Percentiles rank a stretch among this genome's conserved stretches.
Conservation (phyloP, 1,139 yeast genomes). For the Yamadazyma friedrichii region DNA sequence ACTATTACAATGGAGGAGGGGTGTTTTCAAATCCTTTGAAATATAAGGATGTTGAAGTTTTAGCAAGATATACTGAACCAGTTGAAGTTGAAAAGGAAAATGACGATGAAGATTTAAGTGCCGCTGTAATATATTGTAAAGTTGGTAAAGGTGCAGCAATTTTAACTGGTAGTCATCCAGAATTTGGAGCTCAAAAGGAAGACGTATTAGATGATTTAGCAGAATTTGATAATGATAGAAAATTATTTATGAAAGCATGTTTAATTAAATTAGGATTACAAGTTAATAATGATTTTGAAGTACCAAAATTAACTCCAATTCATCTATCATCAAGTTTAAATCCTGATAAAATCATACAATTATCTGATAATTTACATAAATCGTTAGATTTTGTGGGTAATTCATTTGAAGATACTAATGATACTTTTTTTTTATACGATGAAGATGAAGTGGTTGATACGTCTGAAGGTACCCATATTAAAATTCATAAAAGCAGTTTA, state of each 20-base stretch:
- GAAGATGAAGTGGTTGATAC: slow-evolving; percentile 17
- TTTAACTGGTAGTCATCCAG: slow-evolving; percentile 90
- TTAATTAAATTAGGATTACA: slow-evolving; percentile 62
- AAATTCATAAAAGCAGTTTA: slow-evolving; percentile 17
- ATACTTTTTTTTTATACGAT: slow-evolving; percentile 48
- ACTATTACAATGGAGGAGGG: slow-evolving; percentile 87
- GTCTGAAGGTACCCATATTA: slow-evolving; percentile 25
- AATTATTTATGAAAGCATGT: slow-evolving; percentile 54
- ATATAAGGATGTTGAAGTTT: slow-evolving; percentile 58
- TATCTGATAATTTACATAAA: slow-evolving; percentile 29
- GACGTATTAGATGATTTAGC: slow-evolving; percentile 12
- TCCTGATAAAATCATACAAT: slow-evolving; percentile 20
- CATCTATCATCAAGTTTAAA: slow-evolving; percentile 38
- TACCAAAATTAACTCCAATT: slow-evolving; percentile 70
- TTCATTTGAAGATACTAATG: slow-evolving; percentile 50
- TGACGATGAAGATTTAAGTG: slow-evolving; percentile 48
- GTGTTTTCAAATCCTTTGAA: slow-evolving; percentile 73
- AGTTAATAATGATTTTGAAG: slow-evolving; percentile 53
- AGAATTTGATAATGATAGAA: slow-evolving; percentile 50
- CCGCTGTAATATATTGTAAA: slow-evolving; percentile 66
- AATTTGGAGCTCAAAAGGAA: slow-evolving; percentile 54
- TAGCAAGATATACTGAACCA: slow-evolving; percentile 60
- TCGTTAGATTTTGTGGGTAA: slow-evolving; percentile 45
- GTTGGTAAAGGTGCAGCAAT: slow-evolving; percentile 77
- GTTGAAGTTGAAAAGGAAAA: slow-evolving; percentile 32